These are phyloP conservation scores for Teunomyces tritomae DNA, from an alignment of 805 yeast species.

Conservation along the genomic window DNA sequence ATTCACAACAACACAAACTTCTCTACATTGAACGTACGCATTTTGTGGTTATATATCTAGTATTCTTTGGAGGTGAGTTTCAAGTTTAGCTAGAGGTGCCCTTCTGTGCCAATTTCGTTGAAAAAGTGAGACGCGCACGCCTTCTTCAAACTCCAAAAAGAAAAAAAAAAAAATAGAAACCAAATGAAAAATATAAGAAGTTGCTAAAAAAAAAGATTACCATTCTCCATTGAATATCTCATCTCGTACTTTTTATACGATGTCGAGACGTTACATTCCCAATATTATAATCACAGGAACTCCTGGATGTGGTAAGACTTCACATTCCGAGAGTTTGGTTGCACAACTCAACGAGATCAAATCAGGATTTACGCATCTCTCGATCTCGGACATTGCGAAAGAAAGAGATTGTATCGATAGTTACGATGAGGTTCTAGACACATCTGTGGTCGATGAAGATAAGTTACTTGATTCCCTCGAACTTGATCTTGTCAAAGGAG, in stretches of 20 bases:
- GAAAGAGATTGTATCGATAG: conserved; percentile 75
- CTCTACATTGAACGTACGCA: conserved; percentile 3
- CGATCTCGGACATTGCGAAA: conserved; percentile 80
- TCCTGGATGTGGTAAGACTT: conserved; percentile 87
- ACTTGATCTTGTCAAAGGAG: conserved; percentile 78
- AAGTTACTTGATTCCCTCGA: conserved; percentile 78
- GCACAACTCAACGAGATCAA: conserved; percentile 44
- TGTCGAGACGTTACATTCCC: conserved; percentile 45
- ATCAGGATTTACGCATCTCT: conserved; percentile 44
- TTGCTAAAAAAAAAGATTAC: not conserved
- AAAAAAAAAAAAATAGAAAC: not conserved
- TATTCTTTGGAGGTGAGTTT: not conserved
- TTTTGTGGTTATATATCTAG: not conserved
- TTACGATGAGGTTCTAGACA: conserved; percentile 80
- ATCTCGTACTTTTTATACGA: conserved; percentile 3
- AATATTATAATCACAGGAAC: conserved; percentile 93
- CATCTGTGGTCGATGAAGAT: conserved; percentile 91
- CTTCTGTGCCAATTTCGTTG: not conserved
- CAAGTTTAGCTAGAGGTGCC: not conserved
- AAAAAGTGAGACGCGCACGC: not conserved
- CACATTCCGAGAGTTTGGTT: conserved; percentile 63
- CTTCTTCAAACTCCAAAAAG: not conserved
- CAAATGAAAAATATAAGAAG: not conserved
- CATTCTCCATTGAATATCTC: not conserved
- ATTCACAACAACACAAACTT: not conserved